Evolutionary conservation across 805 yeast species (phyloP).

Genomic region (Wickerhamomyces hampshirensis): DNA sequence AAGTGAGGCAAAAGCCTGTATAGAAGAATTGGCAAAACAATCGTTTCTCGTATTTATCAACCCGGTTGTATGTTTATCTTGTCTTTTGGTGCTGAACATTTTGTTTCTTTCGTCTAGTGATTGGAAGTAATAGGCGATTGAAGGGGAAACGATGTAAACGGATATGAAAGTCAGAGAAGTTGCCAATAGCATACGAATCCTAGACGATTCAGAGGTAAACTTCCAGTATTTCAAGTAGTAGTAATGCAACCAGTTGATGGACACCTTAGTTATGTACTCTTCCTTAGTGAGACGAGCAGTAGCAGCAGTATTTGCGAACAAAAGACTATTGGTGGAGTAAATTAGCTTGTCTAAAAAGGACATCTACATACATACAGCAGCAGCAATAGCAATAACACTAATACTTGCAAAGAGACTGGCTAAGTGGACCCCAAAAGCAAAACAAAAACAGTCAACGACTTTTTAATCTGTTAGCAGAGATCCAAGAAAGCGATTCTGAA

Average conservation of each 20-base stretch:
- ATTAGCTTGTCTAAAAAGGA: slow-evolving; percentile 4
- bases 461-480: no score
- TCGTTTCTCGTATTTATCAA: slow-evolving; percentile 77
- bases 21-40: slow-evolving; percentile 86
- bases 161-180: slow-evolving; percentile 21
- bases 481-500: no score
- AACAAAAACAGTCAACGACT: no score
- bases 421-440: no score
- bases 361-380: no score
- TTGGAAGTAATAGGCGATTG: slow-evolving; percentile 17
- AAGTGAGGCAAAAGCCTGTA: slow-evolving; percentile 71
- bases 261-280: slow-evolving; percentile 10
- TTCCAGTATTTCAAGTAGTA: slow-evolving; percentile 23
- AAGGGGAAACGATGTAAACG: slow-evolving; percentile 29
- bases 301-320: background rate
- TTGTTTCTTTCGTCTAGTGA: slow-evolving; percentile 18
- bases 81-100: slow-evolving; percentile 43
- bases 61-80: slow-evolving; percentile 78
- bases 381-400: no score
- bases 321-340: background rate
- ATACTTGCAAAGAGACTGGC: no score
- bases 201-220: slow-evolving; percentile 5
- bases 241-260: slow-evolving; percentile 11
- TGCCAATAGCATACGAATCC: slow-evolving; percentile 20
- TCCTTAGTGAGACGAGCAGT: slow-evolving; percentile 11